Percentiles rank a stretch among this genome's conserved stretches.
phyloP scores from a whole-genome alignment of 805 yeast species.

The Ogataea allantospora region DNA sequence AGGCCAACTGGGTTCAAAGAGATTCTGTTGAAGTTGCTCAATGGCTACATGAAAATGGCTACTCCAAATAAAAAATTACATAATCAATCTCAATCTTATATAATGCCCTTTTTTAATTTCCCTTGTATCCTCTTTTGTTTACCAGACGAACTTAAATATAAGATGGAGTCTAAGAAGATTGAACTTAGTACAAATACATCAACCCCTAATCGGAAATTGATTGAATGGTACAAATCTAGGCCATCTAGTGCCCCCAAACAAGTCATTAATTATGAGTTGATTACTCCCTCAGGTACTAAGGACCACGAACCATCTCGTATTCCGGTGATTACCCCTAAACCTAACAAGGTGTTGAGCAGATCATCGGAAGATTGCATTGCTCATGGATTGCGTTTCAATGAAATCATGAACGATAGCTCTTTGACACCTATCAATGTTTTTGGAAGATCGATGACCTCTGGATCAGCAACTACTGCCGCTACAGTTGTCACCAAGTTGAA shows the following conservation, averaged over 20 bases:
- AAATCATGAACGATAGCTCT: constrained; percentile 15
- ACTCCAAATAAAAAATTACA: constrained; percentile 13
- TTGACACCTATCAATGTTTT: constrained; percentile 16
- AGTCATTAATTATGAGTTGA: constrained; percentile 5
- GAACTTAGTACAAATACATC: neutral
- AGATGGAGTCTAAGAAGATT: neutral
- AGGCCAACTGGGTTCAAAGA: constrained; percentile 53
- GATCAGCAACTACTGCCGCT: constrained; percentile 18
- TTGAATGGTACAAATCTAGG: constrained; percentile 1
- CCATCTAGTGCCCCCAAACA: constrained; percentile 3
- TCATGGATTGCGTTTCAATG: constrained; percentile 13
- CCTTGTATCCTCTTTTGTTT: constrained; percentile 3
- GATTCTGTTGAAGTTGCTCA: constrained; percentile 44
- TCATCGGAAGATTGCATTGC: constrained; percentile 10
- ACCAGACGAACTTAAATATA: neutral
- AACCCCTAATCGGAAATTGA: constrained; percentile 1
- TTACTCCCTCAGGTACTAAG: constrained; percentile 13
- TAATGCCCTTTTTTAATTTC: constrained; percentile 1
- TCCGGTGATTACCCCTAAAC: constrained; percentile 20
- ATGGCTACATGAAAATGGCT: constrained; percentile 41
- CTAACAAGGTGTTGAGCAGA: constrained; percentile 18
- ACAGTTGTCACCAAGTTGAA: constrained; percentile 15
- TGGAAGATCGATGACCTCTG: constrained; percentile 13
- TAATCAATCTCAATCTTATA: neutral
- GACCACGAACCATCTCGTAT: constrained; percentile 4